Percentiles rank a stretch among this genome's conserved stretches.
Conservation (phyloP, 495 filamentous ascomycete species). For the Hypoxylon intermedium region DNA sequence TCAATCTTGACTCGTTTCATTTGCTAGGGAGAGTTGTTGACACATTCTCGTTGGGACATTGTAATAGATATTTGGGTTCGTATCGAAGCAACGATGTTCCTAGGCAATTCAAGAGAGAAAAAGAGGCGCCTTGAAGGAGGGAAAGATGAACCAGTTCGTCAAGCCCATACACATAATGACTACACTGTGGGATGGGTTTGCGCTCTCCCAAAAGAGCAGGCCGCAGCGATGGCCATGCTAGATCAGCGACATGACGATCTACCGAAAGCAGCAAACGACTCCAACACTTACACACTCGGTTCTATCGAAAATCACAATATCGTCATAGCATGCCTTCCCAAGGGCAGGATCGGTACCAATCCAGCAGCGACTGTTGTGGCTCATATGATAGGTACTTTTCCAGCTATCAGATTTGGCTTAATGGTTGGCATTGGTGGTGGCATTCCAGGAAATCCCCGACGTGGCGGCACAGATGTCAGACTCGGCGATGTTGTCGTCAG, state of each 20-base stretch:
- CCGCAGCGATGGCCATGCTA: slow-evolving; percentile 46
- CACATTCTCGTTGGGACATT: no score
- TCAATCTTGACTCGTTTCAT: no score
- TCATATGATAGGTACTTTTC: slow-evolving; percentile 52
- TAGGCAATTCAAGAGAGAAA: no score
- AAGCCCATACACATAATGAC: slow-evolving; percentile 28
- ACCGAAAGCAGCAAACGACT: slow-evolving; percentile 49
- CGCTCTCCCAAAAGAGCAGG: slow-evolving; percentile 53
- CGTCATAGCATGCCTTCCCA: slow-evolving; percentile 50
- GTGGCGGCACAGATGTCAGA: slow-evolving; percentile 50
- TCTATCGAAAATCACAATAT: slow-evolving; percentile 54
- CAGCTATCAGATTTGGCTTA: slow-evolving; percentile 49
- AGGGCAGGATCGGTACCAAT: slow-evolving; percentile 46
- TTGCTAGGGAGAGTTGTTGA: no score
- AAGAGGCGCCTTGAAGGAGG: no score
- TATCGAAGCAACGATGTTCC: no score
- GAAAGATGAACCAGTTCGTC: background rate
- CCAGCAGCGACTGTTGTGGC: slow-evolving; percentile 33
- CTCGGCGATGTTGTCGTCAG: slow-evolving; percentile 57
- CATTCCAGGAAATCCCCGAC: no score
- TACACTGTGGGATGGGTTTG: slow-evolving; percentile 63
- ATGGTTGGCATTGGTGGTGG: slow-evolving; percentile 60
- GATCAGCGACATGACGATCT: slow-evolving; percentile 36
- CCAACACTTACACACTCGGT: slow-evolving; percentile 51
- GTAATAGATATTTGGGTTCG: no score